Evolutionary conservation across 108 stramenopile genomes (phyloP), one percentile per base, ranked within the genome.

Genomic region (Pseudonitzschia delicatissima): DNA sequence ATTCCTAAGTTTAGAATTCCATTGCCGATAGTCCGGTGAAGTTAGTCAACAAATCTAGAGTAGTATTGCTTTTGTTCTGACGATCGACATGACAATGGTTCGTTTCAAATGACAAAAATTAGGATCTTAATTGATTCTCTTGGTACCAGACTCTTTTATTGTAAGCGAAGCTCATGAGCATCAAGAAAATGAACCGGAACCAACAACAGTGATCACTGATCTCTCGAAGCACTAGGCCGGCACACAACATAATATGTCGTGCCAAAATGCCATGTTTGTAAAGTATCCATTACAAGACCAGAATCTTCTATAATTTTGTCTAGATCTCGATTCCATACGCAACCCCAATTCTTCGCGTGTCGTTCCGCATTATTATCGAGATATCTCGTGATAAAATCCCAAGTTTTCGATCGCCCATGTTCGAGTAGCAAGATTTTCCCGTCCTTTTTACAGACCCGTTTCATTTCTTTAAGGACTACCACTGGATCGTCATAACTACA

Each of bases 401-500:
- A 90, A 9, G 81, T 63, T 50, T 89, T 83, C 9, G 78, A 74
- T 33, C 87, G 74, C 5, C 93, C 93, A 69, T 91, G 90, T 61
- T 90, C 90, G 28, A 92, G 64, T 31, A 93, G 75, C 13, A 93
- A 71, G 34, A 94, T 87, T 51, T 87, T 87, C 3, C 90, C 90
- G 62, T 82, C 82, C 4, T 83, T 85, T 71, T 87, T 87, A 68
- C 88, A 90, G 1, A 95, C 93, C 34, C 96, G 74, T 47, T 74
- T 74, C 77, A 95, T 87, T 69, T 95, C 94, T 51, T 69, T 75
- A 39, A 97, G 72, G 3, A 89, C 93, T 0, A 52, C 72, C 6
- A 87, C 82, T 7, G 96, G 96, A 72, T 97, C 92, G 42, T 94
- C 81, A 65, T 86, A 88, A 37, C 83, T 85, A 71, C 96, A 97